Evolutionary conservation across 2,329 filamentous ascomycete genomes (phyloP), one percentile per base, ranked within the genome.

Genomic region (Ceratocystis eucalypticola): DNA sequence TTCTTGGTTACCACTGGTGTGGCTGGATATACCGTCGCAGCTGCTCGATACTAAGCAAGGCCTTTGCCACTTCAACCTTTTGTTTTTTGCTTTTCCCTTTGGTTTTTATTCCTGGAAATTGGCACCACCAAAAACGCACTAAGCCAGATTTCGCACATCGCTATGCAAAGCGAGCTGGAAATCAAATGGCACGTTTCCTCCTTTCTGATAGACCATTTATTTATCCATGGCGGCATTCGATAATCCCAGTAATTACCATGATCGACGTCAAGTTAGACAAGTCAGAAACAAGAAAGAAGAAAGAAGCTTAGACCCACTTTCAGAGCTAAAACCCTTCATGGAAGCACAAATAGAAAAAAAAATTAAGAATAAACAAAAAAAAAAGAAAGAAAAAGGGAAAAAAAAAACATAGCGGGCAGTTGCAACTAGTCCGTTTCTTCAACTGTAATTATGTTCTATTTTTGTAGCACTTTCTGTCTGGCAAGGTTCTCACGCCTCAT

Each of bases 271-370:
- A 57, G 25, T 57, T 57, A 30, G 25, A 57, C 28, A 30, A 30
- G 25, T 53, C 53, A 57, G 53, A 57, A 57, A 30, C 46, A 50
- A 50, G 20, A 50, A 50, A 50, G 25, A 57, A 57, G 53, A 53
- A 53, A 53, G 48, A 53, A 53, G 48, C 12, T 25, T 25, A 15
- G 48, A 10, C 48, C 48, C 48, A 53, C 48, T 53, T 53, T 20
- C 20, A 37, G 8, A 37, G 33, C 33, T 37, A 37, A 37, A 37
- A 37, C 33, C 33, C 33, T 10, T 8, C 33, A 37, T 37, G 33
- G 33, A 37, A 37, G 33, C 8, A 37, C 8, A 37, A 3, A 37
- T 12, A 37, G 8, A 37, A 37, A 8, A 37, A 37, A 53, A 12
- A 20, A 53, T 22, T 1, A 48, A 20, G 1, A 50, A 50, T 1